These are phyloP conservation scores for Pharus latifolius DNA, from an alignment of 176 grass and related monocot species.

Conservation along the genomic window DNA sequence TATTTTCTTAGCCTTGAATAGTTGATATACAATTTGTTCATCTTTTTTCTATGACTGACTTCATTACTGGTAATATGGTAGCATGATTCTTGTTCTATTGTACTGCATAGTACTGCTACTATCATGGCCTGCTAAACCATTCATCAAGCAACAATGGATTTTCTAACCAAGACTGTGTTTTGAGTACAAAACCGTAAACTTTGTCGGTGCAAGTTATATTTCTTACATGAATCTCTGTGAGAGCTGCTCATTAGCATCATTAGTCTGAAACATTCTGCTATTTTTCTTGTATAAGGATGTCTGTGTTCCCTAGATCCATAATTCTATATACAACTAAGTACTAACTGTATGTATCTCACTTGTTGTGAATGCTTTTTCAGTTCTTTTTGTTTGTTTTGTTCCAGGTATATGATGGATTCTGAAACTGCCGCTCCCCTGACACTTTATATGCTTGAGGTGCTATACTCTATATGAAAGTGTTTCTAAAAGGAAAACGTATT, in stretches of 20 bases:
- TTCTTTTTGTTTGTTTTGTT: conserved; percentile 23
- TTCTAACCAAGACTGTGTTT: background rate
- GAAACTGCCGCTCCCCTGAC: conserved; percentile 76
- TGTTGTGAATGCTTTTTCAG: background rate
- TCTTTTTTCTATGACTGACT: background rate
- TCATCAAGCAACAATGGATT: background rate
- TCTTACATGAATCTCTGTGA: background rate
- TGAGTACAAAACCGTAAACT: background rate
- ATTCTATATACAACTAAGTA: too few relatives aligned
- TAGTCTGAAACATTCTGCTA: background rate
- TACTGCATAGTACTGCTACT: background rate
- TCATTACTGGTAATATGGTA: background rate
- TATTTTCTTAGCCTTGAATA: background rate
- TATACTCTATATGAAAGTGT: conserved; percentile 12
- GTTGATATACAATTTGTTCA: background rate
- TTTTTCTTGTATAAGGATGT: conserved; percentile 9
- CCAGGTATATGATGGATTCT: conserved; percentile 92
- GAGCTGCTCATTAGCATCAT: background rate
- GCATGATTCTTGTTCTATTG: background rate
- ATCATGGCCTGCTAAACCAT: background rate
- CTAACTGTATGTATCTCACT: background rate
- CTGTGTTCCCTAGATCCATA: too few relatives aligned
- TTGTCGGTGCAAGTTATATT: background rate
- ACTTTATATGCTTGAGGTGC: conserved; percentile 98
- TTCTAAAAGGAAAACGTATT: background rate